phyloP scores from a whole-genome alignment of 2,329 filamentous ascomycete species.

The Paraphoma chrysanthemicola region DNA sequence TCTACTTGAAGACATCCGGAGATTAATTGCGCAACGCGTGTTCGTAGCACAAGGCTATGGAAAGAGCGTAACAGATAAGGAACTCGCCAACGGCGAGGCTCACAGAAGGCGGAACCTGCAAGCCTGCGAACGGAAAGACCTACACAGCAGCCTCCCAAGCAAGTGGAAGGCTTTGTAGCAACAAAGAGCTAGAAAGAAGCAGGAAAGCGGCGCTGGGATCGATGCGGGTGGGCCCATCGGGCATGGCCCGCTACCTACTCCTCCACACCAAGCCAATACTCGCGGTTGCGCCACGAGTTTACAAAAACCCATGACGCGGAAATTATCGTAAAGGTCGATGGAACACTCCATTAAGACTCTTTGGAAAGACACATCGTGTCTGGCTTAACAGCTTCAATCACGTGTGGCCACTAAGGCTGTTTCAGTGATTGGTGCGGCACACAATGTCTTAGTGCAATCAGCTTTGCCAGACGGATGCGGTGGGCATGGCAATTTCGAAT shows the following conservation, averaged over 20 bases:
- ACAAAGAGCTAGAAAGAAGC: too few species aligned
- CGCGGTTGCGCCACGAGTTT: background rate
- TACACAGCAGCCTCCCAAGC: background rate
- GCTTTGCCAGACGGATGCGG: background rate
- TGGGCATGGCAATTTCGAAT: background rate
- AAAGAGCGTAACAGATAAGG: background rate
- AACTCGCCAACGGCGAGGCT: background rate
- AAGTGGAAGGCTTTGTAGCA: background rate
- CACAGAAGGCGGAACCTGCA: background rate
- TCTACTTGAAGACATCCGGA: too few species aligned
- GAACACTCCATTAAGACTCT: background rate
- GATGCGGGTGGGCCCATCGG: too few species aligned
- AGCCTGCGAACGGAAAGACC: background rate
- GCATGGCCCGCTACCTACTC: too few species aligned
- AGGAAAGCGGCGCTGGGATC: too few species aligned
- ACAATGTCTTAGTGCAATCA: background rate
- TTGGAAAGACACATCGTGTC: background rate
- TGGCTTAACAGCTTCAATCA: background rate
- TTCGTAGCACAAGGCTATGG: background rate
- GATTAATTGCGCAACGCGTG: too few species aligned
- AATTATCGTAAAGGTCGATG: background rate
- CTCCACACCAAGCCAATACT: too few species aligned
- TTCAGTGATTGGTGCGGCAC: background rate
- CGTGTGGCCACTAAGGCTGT: background rate
- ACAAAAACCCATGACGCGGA: background rate